Conservation (phyloP, 768 basidiomycete species). For the Multifurca ochricompacta region DNA sequence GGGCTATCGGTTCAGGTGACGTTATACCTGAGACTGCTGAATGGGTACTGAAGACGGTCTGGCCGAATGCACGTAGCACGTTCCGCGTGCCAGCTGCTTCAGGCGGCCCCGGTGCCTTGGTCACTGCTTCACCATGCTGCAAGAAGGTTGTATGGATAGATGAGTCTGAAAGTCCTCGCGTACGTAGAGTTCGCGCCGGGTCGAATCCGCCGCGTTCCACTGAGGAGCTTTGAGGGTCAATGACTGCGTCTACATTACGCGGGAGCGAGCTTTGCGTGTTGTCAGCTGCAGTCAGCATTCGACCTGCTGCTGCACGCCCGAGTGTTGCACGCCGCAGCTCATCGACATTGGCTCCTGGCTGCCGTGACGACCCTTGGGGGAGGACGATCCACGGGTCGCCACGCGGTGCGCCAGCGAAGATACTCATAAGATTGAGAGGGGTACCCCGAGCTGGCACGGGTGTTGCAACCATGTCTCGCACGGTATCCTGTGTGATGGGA, state of each 20-base stretch:
- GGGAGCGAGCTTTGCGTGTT: not conserved
- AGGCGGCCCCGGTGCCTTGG: not conserved
- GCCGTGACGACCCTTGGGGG: conserved; percentile 27
- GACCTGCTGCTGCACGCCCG: conserved; percentile 8
- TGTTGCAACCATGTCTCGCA: conserved; percentile 28
- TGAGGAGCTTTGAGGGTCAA: conserved; percentile 28
- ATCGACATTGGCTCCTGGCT: not conserved
- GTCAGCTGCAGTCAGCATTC: not conserved
- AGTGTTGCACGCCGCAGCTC: conserved; percentile 14
- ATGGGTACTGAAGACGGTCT: conserved; percentile 28
- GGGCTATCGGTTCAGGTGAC: conserved; percentile 5
- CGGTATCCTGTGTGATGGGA: conserved; percentile 7
- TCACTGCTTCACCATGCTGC: conserved; percentile 35
- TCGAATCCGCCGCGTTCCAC: conserved; percentile 38
- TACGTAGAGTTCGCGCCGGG: conserved; percentile 52
- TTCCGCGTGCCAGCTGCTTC: conserved; percentile 23
- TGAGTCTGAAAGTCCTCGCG: conserved; percentile 84
- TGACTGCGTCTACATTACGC: conserved; percentile 20
- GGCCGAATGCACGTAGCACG: conserved; percentile 29
- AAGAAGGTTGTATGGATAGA: conserved; percentile 85
- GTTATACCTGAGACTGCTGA: conserved; percentile 25
- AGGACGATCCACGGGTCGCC: conserved; percentile 71
- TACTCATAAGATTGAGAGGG: conserved; percentile 56
- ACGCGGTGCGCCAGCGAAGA: conserved; percentile 85
- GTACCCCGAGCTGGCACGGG: conserved; percentile 10